A percentile compares a stretch with the other conserved stretches of the same genome.
phyloP scores from a whole-genome alignment of 768 basidiomycete species.

The Pluteus cervinus region DNA sequence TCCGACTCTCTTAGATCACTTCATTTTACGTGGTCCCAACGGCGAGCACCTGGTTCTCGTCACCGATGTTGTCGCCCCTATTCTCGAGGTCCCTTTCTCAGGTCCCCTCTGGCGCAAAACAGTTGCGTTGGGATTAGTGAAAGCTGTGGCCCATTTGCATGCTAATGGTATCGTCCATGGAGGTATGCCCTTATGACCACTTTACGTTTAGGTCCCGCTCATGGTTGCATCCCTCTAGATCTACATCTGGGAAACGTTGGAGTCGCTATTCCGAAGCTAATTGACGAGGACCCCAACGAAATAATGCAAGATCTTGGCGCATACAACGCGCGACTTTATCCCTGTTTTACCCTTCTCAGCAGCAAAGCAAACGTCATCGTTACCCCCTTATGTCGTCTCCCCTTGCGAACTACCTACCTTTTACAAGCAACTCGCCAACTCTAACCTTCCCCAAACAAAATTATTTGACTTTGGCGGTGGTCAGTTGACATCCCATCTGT shows the following conservation, averaged over 20 bases:
- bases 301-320: conserved; percentile 6
- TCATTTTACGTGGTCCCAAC: conserved; percentile 7
- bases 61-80: conserved; percentile 5
- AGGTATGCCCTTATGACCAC: conserved; percentile 2
- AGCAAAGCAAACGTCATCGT: neutral
- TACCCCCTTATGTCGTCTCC: conserved; percentile 8
- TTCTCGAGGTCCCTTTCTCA: neutral
- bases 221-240: conserved; percentile 6
- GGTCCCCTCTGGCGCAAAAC: neutral
- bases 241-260: conserved; percentile 10
- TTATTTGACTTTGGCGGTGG: conserved; percentile 10
- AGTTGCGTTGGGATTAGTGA: conserved; percentile 6
- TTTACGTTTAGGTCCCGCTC: neutral
- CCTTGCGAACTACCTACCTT: conserved; percentile 7
- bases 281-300: conserved; percentile 2
- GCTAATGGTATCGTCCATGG: conserved; percentile 8
- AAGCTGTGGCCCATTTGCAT: conserved; percentile 8
- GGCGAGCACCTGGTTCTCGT: conserved; percentile 9
- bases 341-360: conserved; percentile 3
- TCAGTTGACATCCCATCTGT: conserved; percentile 1
- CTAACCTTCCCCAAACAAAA: conserved; percentile 4
- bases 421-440: conserved; percentile 2
- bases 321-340: conserved; percentile 7
- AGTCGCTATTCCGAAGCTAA: conserved; percentile 6
- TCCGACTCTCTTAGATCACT: conserved; percentile 4